These are phyloP conservation scores for Dendrobium catenatum DNA, from an alignment of 106 monocot genomes.

Conservation along the genomic window DNA sequence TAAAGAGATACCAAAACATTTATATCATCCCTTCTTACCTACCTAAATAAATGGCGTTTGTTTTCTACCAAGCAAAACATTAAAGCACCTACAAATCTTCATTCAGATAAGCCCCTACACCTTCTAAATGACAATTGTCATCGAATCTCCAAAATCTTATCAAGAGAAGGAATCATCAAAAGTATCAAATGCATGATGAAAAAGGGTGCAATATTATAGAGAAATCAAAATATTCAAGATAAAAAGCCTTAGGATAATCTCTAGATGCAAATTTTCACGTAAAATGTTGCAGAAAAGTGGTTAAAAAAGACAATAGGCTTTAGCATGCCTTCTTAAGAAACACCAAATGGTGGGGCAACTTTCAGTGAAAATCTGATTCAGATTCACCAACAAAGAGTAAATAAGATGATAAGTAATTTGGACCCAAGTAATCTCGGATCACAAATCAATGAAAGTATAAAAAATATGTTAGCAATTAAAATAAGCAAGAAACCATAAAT, in stretches of 20 bases:
- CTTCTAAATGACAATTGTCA: neutral
- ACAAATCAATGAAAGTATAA: neutral
- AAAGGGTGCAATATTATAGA: neutral
- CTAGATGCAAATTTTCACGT: neutral
- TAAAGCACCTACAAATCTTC: too few species aligned
- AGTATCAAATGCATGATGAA: neutral
- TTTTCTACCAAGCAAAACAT: neutral
- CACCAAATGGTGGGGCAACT: too few species aligned
- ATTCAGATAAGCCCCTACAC: neutral
- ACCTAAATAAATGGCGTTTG: too few species aligned
- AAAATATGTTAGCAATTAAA: neutral
- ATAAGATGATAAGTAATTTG: too few species aligned
- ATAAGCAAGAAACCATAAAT: neutral
- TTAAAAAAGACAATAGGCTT: neutral
- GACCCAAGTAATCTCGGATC: too few species aligned
- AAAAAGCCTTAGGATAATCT: neutral
- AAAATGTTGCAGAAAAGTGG: neutral
- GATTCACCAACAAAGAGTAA: neutral
- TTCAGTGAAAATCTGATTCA: neutral
- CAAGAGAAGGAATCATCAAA: neutral
- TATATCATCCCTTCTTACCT: too few species aligned
- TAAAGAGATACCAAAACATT: too few species aligned
- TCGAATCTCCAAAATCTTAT: neutral
- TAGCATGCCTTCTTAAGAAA: too few species aligned
- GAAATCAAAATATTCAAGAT: neutral